These are phyloP conservation scores for Calendula officinalis DNA, from an alignment of 129 eudicot genomes.

Conservation along the genomic window DNA sequence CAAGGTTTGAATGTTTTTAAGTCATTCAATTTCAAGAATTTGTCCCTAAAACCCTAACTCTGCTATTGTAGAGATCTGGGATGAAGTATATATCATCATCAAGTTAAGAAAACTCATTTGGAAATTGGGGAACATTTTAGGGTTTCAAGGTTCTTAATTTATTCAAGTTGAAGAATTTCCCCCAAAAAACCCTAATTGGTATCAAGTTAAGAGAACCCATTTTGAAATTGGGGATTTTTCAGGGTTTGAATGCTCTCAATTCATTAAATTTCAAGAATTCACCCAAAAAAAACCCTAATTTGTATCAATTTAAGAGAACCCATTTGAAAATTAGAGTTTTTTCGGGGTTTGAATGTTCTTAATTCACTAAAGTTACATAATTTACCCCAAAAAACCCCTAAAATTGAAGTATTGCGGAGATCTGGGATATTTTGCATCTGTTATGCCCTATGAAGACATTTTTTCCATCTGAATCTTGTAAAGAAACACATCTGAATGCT, in stretches of 20 bases:
- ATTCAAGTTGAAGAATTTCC: slow-evolving; percentile 18
- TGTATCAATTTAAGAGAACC: slow-evolving; percentile 5
- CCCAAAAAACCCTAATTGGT: neutral
- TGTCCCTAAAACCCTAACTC: slow-evolving; percentile 15
- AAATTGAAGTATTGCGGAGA: slow-evolving; percentile 85
- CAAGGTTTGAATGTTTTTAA: slow-evolving; percentile 20
- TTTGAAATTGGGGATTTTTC: slow-evolving; percentile 10
- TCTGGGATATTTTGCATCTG: slow-evolving; percentile 67
- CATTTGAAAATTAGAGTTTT: slow-evolving; percentile 16
- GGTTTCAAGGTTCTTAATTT: slow-evolving; percentile 17
- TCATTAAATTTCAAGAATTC: slow-evolving; percentile 16
- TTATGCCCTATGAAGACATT: slow-evolving; percentile 91
- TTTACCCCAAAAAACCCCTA: slow-evolving; percentile 22
- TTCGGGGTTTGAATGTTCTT: slow-evolving; percentile 28
- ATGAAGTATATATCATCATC: neutral
- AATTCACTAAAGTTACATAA: slow-evolving; percentile 13
- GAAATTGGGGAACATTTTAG: slow-evolving; percentile 9
- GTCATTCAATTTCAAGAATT: slow-evolving; percentile 18
- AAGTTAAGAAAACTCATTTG: slow-evolving; percentile 1
- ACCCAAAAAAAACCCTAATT: slow-evolving; percentile 19
- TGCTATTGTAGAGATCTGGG: slow-evolving; percentile 70
- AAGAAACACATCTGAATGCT: slow-evolving; percentile 69
- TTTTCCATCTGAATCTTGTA: slow-evolving; percentile 86
- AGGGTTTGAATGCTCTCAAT: slow-evolving; percentile 21
- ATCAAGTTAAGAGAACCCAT: slow-evolving; percentile 13